Evolutionary conservation across 2,329 filamentous ascomycete species (phyloP), one percentile per base, ranked within the genome.

Genomic region (Colletotrichum nymphaeae): DNA sequence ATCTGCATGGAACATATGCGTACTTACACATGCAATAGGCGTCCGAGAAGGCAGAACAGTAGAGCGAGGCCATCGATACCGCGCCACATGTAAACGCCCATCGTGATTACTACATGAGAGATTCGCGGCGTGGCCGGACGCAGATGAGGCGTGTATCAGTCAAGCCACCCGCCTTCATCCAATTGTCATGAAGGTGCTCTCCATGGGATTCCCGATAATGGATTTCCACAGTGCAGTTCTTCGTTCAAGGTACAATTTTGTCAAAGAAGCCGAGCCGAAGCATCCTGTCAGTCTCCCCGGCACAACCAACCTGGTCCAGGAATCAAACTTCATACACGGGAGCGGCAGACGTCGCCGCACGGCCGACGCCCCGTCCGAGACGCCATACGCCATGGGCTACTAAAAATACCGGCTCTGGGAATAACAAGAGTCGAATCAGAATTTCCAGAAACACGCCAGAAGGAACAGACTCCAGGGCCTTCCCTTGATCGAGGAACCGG

Each of bases 121-220:
- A 42, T 58, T 58, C 37, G 52, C 59, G 30, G 52, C 64, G 52
- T 46, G 46, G 49, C 70, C 55, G 35, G 55, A 42, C 26, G 3
- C 60, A 49, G 55, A 42, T 56, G 60, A 69, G 60, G 60, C 67
- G 65, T 14, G 32, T 65, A 67, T 55, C 67, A 73, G 7, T 55
- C 35, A 32, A 60, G 70, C 70, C 66, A 65, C 66, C 26, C 32
- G 53, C 53, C 30, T 7, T 32, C 57, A 42, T 42, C 19, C 32
- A 11, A 42, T 49, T 53, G 16, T 28, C 8, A 28, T 57, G 4
- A 46, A 5, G 16, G 42, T n/a, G 16, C 42, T 49, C 42, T n/a
- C 19, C 42, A 11, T n/a, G 19, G 42, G 19, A 49, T 49, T 49
- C 19, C 19, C 19, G 19, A 22, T 49, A 11, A 49, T 22, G 19